Base-by-base conservation (phyloP, 2,329 filamentous ascomycete species). In the Verticillium nubilum region DNA sequence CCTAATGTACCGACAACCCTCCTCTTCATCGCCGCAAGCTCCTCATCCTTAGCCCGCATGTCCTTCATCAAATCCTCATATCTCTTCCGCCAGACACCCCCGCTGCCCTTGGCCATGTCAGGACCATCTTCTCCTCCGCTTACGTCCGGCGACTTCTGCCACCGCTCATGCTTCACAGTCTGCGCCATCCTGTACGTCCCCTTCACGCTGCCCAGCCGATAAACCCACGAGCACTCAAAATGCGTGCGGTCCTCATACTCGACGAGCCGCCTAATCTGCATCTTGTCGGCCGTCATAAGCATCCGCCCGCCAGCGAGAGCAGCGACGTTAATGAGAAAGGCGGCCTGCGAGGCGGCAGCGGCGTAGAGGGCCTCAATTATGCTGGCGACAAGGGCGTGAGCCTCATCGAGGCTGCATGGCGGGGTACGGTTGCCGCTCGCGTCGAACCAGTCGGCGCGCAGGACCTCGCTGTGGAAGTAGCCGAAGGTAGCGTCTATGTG, bases 241-340 rank as follows among this genome's bases (percentile, higher is more conserved):
- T 74, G 72, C 31, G 74, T 78, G 37, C 74, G 68, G 15, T 75
- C 75, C 2, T 73, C 68, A 2, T 70, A 67, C 23, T 75, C 71
- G n/a, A 80, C 78, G 25, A 80, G 59, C 12, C 79, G 76, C 19
- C 73, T 76, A 54, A 81, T 73, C 58, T 73, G 73, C 53, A 74
- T 67, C 25, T 72, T 73, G 23, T 74, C 69, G 5, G 72, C 71
- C 13, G 74, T 74, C 71, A 82, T 78, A 55, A 87, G 73, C 28
- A 80, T 70, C 55, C 74, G 77, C 3, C 81, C 81, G 9, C 85
- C 85, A 0, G 79, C 79, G 12, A 87, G 74, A 4, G 82, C 83
- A 0, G 84, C 78, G 5, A 87, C 69, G 66, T 86, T 87, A 63
- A 86, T 80, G 13, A 87, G 71, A 63, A 87, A 86, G 0, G 78